These are phyloP conservation scores for Triticum dicoccoides DNA, from an alignment of 176 grass and related monocot species.

Conservation along the genomic window DNA sequence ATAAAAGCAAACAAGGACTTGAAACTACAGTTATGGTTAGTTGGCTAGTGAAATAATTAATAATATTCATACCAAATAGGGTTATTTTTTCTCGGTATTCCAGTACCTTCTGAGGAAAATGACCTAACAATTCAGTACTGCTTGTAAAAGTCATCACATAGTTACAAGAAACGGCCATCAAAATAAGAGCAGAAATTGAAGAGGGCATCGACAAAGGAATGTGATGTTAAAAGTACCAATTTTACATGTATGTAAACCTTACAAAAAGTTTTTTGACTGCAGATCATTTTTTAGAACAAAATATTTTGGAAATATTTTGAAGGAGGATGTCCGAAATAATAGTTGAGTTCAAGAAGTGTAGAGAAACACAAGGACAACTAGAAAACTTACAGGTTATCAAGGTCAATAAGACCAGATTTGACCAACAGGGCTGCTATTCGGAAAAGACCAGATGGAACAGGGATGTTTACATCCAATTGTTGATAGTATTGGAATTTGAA, in stretches of 20 bases:
- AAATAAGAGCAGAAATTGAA: neutral
- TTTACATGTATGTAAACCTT: neutral
- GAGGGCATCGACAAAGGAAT: neutral
- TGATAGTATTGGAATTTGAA: conserved; percentile 99
- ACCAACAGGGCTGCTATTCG: conserved; percentile 76
- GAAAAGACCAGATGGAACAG: conserved; percentile 79
- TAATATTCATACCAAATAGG: neutral
- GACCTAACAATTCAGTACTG: neutral
- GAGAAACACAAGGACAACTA: neutral
- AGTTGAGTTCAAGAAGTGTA: neutral
- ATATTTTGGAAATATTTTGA: neutral
- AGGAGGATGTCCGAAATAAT: neutral
- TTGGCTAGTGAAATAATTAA: neutral
- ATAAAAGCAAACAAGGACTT: conserved; percentile 17
- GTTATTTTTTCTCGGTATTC: neutral
- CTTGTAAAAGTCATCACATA: neutral
- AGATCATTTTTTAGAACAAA: neutral
- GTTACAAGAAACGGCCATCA: neutral
- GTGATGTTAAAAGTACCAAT: neutral
- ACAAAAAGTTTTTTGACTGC: neutral
- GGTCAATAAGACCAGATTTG: conserved; percentile 87
- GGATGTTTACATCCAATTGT: conserved; percentile 70
- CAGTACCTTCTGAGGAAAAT: neutral
- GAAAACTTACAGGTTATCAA: conserved; percentile 84
- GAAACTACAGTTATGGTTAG: neutral